Evolutionary conservation across 2,329 filamentous ascomycete genomes (phyloP), one percentile per base, ranked within the genome.

Genomic region (Neofusicoccum umdonicola): DNA sequence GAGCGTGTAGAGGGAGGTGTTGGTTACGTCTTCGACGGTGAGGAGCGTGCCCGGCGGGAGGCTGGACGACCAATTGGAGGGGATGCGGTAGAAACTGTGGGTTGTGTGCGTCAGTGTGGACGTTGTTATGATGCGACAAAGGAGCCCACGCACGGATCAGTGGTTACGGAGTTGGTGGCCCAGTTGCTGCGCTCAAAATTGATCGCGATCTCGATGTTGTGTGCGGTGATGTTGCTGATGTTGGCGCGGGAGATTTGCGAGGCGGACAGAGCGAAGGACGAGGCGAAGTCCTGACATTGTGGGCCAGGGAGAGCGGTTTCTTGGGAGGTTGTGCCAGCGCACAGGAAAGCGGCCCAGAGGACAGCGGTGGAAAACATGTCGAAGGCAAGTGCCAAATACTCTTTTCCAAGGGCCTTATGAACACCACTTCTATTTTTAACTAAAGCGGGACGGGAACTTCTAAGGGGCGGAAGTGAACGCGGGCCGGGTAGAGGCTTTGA

Each of bases 111-210:
- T 31, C 27, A 31, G 27, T 31, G 27, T 31, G 4, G 27, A 6
- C 27, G 27, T 4, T 31, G 4, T 7, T 31, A 7, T 31, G 27
- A 31, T 31, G 27, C 27, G 27, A 31, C n/a, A 37, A 12, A 3
- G 3, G 47, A 34, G 17, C 12, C 8, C 1, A 82, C 82, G 70
- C 81, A 82, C n/a, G 69, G 67, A 65, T 83, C 79, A 17, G 72
- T 54, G 13, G 64, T 62, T 2, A 71, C 68, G 4, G 67, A 68
- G 15, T 65, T 66, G 9, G 68, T 68, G 3, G 72, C 70, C 65
- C 71, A 72, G 48, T 74, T 73, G 15, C 68, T 68, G 4, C 69
- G 68, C 51, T 75, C 72, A 45, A 70, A 72, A 17, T 68, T 67
- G 12, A 74, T 42, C 0, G 71, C 72, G 3, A 69, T 51, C 39